These are phyloP conservation scores for Takakia lepidozioides DNA, from an alignment of 225 moss, liverwort and hornwort genomes.

Conservation along the genomic window DNA sequence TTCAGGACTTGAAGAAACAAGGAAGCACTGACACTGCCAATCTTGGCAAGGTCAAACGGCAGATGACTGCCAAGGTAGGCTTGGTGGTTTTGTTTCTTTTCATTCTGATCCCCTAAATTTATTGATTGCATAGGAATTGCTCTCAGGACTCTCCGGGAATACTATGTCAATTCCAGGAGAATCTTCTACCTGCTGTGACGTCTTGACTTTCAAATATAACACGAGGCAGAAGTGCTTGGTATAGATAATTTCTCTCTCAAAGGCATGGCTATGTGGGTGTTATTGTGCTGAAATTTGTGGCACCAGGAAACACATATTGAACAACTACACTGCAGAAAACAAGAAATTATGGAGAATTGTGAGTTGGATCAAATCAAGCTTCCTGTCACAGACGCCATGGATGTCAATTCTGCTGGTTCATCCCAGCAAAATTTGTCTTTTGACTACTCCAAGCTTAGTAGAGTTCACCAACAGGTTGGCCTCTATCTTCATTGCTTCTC, in stretches of 20 bases:
- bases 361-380: constrained; percentile 96
- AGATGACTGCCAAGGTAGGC: constrained; percentile 84
- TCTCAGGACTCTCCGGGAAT: too few relatives aligned
- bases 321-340: constrained; percentile 65
- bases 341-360: constrained; percentile 82
- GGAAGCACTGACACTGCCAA: constrained; percentile 73
- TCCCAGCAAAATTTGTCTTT: constrained; percentile 35
- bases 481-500: constrained; percentile 3
- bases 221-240: too few relatives aligned
- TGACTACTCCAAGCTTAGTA: constrained; percentile 60
- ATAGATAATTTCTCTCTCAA: too few relatives aligned
- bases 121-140: too few relatives aligned
- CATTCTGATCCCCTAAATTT: too few relatives aligned
- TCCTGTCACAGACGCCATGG: constrained; percentile 62
- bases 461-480: constrained; percentile 62
- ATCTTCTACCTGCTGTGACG: too few relatives aligned
- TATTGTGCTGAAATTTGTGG: background rate
- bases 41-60: constrained; percentile 83
- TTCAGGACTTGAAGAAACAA: constrained; percentile 80
- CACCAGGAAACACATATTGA: constrained; percentile 78
- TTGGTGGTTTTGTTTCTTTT: background rate
- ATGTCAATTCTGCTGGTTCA: constrained; percentile 43
- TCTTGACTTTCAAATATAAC: background rate
- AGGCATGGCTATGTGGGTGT: too few relatives aligned
- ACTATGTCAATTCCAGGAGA: too few relatives aligned